Evolutionary conservation across 768 basidiomycete genomes (phyloP).

Genomic region (Rhizopogon vinicolor): DNA sequence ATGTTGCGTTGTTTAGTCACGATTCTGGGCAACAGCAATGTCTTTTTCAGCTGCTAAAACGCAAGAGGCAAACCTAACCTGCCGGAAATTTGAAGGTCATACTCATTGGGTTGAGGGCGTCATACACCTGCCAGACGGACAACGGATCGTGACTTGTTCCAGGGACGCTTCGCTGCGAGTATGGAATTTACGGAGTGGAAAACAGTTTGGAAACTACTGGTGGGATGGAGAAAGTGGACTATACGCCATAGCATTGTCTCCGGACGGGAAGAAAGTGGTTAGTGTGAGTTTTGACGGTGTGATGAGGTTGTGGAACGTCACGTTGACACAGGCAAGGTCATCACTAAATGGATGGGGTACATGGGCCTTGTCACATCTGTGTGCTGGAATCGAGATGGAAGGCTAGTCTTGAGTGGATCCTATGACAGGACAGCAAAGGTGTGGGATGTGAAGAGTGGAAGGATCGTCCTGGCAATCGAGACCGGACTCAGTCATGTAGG

Average conservation of each 20-base stretch:
- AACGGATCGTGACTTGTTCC: neutral
- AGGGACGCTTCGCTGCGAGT: neutral
- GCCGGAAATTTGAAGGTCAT: neutral
- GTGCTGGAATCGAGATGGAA: neutral
- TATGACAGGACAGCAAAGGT: neutral
- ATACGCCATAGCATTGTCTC: neutral
- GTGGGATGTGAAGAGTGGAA: neutral
- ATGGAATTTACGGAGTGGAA: neutral
- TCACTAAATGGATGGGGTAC: neutral
- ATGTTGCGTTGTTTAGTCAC: too few relatives aligned
- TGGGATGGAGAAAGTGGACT: neutral
- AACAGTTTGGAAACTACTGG: neutral
- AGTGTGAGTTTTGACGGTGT: neutral
- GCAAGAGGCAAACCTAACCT: neutral
- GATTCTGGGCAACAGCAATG: neutral
- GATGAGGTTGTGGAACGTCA: neutral
- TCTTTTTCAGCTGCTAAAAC: neutral
- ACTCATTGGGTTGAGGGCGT: neutral
- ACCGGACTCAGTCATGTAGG: neutral
- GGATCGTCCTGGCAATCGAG: neutral
- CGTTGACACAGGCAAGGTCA: neutral
- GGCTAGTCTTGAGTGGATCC: neutral
- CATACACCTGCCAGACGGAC: neutral
- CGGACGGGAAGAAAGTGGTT: neutral
- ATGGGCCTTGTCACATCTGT: neutral